Percentiles rank a stretch among this genome's conserved stretches.
Conservation (phyloP, 768 basidiomycete species). For the Amyloporia xantha region DNA sequence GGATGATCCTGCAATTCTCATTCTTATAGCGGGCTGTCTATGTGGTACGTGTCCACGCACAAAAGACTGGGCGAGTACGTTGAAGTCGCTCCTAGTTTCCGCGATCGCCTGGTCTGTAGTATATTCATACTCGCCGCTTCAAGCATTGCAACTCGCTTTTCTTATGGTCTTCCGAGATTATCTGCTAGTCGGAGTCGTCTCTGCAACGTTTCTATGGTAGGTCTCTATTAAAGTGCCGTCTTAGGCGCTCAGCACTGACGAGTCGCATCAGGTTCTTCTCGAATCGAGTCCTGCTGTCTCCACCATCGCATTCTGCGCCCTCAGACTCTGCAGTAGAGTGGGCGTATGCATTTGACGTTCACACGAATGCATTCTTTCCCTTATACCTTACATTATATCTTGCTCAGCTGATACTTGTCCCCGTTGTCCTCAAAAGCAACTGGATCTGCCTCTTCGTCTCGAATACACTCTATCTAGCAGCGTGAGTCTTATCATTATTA, state of each 20-base stretch:
- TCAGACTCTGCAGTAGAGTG: conserved; percentile 77
- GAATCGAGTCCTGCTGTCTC: conserved; percentile 63
- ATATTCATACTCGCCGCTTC: conserved; percentile 56
- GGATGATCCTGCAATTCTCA: conserved; percentile 93
- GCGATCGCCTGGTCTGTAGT: conserved; percentile 83
- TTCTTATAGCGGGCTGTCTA: conserved; percentile 77
- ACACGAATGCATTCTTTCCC: conserved; percentile 96
- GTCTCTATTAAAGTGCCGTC: conserved; percentile 17
- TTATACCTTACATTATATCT: conserved; percentile 86
- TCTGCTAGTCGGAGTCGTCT: conserved; percentile 65
- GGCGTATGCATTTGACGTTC: conserved; percentile 96
- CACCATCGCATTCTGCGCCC: conserved; percentile 64
- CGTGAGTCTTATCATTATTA: conserved; percentile 47
- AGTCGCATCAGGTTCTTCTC: conserved; percentile 52
- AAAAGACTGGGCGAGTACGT: not conserved
- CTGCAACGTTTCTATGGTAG: conserved; percentile 75
- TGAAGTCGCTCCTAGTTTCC: conserved; percentile 43
- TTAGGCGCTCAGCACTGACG: too few relatives aligned
- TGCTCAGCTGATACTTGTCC: conserved; percentile 80
- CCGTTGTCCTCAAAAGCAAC: conserved; percentile 74
- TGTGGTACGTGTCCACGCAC: conserved; percentile 42
- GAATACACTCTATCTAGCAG: conserved; percentile 86
- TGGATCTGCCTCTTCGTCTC: conserved; percentile 95
- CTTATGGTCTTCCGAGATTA: conserved; percentile 89
- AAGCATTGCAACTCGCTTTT: conserved; percentile 58